Evolutionary conservation across 441 rosid species (phyloP), one percentile per base, ranked within the genome.

Genomic region (Flueggea neowawraea): DNA sequence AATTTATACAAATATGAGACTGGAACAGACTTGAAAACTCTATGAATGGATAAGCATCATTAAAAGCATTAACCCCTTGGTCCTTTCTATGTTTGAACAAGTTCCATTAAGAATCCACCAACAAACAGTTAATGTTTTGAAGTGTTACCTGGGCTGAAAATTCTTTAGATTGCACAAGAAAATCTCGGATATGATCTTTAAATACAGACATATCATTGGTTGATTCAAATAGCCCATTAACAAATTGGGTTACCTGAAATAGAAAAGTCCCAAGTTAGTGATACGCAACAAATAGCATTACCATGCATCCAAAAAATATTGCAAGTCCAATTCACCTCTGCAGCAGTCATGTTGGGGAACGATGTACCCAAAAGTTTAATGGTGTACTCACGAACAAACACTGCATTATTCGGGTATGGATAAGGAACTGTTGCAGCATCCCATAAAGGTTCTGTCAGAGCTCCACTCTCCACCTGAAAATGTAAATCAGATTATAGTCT

Each of bases 301-400:
- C 9, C 4, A 36, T 36, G 9, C 41, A 36, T 22, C 28, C 28
- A 22, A 22, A 36, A 33, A 8, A 36, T 36, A 36, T 36, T 36
- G 41, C 9, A 36, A 36, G 41, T 36, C 4, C 0, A 3, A 36
- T 36, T 72, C 72, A 92, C 99, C 96, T 95, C 99, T 56, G 82
- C 75, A 31, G 77, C 73, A 67, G 94, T 88, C 99, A 95, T 92
- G 81, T 95, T 95, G 47, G 98, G 98, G 69, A 95, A 95, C n/a
- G 99, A 95, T 45, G 95, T 76, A 61, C 96, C 85, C 80, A 95
- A 69, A 60, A 95, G 91, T 76, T 95, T 92, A 63, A 95, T 92
- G 64, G 98, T 91, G 80, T 87, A 85, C 52, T 95, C 99, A 14
- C 87, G 95, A 73, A 90, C 87, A 83, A 87, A 95, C 56, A 80